Percentiles rank a stretch among this genome's conserved stretches.
These are phyloP conservation scores for Fraxinus pennsylvanica DNA, from an alignment of 257 asterid species.

Conservation along the genomic window DNA sequence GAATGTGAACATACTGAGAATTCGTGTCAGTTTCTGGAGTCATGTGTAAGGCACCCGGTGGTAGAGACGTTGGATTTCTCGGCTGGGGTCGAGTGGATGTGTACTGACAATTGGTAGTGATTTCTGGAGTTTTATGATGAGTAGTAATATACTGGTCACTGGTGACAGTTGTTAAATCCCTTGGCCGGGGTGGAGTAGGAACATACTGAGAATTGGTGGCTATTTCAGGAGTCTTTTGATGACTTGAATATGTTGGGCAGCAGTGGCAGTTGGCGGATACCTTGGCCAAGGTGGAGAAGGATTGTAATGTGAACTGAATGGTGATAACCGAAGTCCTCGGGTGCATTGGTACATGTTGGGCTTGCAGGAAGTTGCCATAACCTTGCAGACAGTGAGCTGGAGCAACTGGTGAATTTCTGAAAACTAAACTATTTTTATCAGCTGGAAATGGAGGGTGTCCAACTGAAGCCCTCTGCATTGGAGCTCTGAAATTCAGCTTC, in stretches of 20 bases:
- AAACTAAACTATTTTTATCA: slow-evolving; percentile 4
- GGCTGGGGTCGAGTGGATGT: not conserved
- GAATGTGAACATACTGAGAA: not conserved
- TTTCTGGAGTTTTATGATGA: not conserved
- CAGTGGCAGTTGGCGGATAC: not conserved
- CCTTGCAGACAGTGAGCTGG: slow-evolving; percentile 27
- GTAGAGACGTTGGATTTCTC: not conserved
- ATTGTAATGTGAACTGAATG: slow-evolving; percentile 17
- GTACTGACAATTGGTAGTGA: not conserved
- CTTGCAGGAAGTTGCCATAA: slow-evolving; percentile 6
- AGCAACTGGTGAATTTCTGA: slow-evolving; percentile 14
- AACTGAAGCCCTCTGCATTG: slow-evolving; percentile 17
- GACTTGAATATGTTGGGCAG: not conserved
- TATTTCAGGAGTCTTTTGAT: slow-evolving; percentile 14
- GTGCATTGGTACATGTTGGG: slow-evolving; percentile 21
- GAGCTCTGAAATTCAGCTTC: slow-evolving; percentile 26
- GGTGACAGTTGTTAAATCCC: slow-evolving; percentile 16
- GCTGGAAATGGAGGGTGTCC: slow-evolving; percentile 21
- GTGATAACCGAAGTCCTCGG: slow-evolving; percentile 20
- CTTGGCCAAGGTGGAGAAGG: not conserved
- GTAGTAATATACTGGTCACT: not conserved
- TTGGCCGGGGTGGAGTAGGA: not conserved
- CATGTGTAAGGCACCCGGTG: not conserved
- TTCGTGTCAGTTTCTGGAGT: not conserved
- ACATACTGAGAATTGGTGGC: not conserved